phyloP scores from a whole-genome alignment of 768 basidiomycete species.

The Fibroporia radiculosa region DNA sequence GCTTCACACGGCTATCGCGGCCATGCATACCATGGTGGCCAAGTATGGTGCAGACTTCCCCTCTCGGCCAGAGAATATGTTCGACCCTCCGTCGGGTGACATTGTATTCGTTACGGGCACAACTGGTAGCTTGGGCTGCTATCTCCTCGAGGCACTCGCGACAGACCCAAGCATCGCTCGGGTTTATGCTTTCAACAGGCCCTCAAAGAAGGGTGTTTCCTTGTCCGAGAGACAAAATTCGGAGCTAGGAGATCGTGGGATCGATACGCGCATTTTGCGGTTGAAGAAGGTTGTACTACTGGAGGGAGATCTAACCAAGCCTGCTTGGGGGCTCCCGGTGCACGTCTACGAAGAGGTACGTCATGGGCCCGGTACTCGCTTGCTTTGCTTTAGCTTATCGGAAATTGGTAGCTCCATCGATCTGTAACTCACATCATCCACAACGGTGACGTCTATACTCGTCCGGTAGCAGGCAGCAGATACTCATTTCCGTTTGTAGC shows the following conservation, averaged over 20 bases:
- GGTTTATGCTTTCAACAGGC: slow-evolving; percentile 21
- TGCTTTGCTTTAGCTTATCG: no score
- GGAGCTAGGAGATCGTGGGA: slow-evolving; percentile 10
- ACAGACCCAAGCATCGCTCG: slow-evolving; percentile 8
- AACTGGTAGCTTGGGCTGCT: slow-evolving; percentile 24
- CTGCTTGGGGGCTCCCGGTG: slow-evolving; percentile 8
- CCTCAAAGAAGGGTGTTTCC: neutral
- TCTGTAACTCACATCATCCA: slow-evolving; percentile 1
- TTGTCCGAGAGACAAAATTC: slow-evolving; percentile 6
- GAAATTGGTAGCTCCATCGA: slow-evolving; percentile 7
- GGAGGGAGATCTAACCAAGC: slow-evolving; percentile 5
- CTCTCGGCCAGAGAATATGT: no score
- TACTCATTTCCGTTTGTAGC: slow-evolving; percentile 10
- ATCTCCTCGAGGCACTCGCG: slow-evolving; percentile 19
- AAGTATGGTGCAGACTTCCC: no score
- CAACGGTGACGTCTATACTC: slow-evolving; percentile 9
- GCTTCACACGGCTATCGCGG: no score
- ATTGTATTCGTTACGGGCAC: slow-evolving; percentile 26
- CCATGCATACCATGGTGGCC: no score
- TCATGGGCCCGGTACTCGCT: neutral
- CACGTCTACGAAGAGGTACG: slow-evolving; percentile 25
- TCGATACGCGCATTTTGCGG: slow-evolving; percentile 5
- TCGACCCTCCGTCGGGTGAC: no score
- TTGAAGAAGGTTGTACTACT: slow-evolving; percentile 7
- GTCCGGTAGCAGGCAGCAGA: no score